Conservation (phyloP, 257 asterid genomes). For the Echium plantagineum region DNA sequence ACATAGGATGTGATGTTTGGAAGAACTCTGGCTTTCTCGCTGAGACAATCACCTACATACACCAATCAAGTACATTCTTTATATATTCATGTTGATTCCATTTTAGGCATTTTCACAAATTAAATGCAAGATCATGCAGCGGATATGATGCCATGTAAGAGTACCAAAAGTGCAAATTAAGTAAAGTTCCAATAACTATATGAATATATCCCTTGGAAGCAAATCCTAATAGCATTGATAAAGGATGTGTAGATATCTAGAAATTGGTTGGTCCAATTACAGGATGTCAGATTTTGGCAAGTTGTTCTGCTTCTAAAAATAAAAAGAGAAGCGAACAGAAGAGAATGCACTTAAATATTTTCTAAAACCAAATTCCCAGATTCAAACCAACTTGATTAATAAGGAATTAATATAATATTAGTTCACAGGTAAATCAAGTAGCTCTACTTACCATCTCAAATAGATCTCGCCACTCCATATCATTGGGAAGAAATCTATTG, state of each 20-base stretch:
- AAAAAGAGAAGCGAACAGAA: neutral
- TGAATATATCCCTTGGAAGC: neutral
- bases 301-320: neutral
- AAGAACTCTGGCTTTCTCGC: slow-evolving; percentile 90
- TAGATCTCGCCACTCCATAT: slow-evolving; percentile 78
- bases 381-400: no score
- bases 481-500: slow-evolving; percentile 87
- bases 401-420: neutral
- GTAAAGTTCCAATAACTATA: neutral
- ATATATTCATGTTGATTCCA: neutral
- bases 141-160: no score
- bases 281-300: neutral
- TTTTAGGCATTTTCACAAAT: neutral
- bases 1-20: slow-evolving; percentile 83
- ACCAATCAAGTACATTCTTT: slow-evolving; percentile 1
- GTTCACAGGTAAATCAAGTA: slow-evolving; percentile 6
- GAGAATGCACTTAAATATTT: no score
- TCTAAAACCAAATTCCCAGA: neutral
- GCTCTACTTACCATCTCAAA: slow-evolving; percentile 67
- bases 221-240: neutral
- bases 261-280: neutral
- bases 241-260: neutral
- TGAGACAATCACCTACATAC: slow-evolving; percentile 65
- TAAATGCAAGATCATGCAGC: neutral
- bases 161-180: neutral